These are phyloP conservation scores for Ammopiptanthus mongolicus DNA, from an alignment of 306 rosid species.

Conservation along the genomic window DNA sequence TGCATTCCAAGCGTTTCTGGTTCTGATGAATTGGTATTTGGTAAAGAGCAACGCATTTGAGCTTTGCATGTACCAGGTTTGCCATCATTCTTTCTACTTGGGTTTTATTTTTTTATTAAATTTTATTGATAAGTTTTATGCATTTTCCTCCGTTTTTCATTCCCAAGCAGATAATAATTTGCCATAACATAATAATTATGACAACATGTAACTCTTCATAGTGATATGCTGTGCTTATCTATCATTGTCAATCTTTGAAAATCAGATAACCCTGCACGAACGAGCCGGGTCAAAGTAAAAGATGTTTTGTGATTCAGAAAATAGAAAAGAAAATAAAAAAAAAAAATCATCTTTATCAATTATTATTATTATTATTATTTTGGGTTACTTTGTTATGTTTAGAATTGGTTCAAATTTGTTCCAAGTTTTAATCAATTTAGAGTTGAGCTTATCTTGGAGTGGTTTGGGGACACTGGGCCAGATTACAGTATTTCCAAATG, in stretches of 20 bases:
- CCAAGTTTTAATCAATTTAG: neutral
- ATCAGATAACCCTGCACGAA: neutral
- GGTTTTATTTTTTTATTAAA: neutral
- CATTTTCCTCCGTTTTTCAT: neutral
- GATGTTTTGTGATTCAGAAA: neutral
- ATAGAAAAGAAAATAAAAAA: no score
- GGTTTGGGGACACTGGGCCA: no score
- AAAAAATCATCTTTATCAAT: no score
- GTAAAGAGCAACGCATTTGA: neutral
- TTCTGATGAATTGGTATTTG: neutral
- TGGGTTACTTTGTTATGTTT: neutral
- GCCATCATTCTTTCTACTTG: neutral
- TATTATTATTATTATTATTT: neutral
- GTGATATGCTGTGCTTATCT: neutral
- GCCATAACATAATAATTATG: neutral
- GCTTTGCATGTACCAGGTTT: neutral
- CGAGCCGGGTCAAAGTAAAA: neutral
- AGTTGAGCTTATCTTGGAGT: neutral
- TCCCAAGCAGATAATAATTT: neutral
- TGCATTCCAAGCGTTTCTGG: neutral
- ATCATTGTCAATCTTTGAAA: neutral
- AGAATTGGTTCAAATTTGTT: neutral
- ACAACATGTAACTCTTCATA: neutral
- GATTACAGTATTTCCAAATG: no score
- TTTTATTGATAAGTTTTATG: neutral